Conservation (phyloP, 768 basidiomycete genomes). For the Boletus vermiculosoides region DNA sequence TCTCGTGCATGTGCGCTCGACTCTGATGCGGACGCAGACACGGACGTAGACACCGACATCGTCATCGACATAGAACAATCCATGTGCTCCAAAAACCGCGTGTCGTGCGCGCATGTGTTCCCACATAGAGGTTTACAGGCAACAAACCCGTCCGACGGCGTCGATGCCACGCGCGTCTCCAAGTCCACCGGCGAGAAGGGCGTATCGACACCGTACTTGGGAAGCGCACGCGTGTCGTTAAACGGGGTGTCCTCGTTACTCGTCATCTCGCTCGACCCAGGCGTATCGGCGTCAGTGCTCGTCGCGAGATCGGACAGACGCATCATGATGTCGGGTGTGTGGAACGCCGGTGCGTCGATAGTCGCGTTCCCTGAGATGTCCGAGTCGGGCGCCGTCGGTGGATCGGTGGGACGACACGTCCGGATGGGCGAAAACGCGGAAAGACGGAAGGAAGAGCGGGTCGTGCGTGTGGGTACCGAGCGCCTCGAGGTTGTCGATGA, state of each 20-base stretch:
- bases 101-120: not conserved
- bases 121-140: not conserved
- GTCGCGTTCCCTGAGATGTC: not conserved
- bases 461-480: conserved; percentile 6
- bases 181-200: conserved; percentile 10
- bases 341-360: conserved; percentile 1
- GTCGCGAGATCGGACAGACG: conserved; percentile 19
- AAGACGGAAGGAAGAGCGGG: conserved; percentile 23
- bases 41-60: conserved; percentile 9
- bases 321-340: conserved; percentile 12
- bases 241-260: conserved; percentile 18
- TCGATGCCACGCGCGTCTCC: conserved; percentile 8
- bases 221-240: conserved; percentile 15
- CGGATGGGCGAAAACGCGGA: conserved; percentile 20
- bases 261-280: conserved; percentile 12
- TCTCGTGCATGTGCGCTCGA: not conserved
- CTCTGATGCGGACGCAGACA: conserved; percentile 11
- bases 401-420: not conserved
- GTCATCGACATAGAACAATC: conserved; percentile 13
- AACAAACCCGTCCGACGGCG: conserved; percentile 6
- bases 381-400: not conserved
- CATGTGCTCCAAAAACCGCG: conserved; percentile 28
- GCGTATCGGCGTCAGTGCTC: conserved; percentile 6
- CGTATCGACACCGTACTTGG: conserved; percentile 16
- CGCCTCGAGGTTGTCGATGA: conserved; percentile 24